Evolutionary conservation across 768 basidiomycete genomes (phyloP).

Genomic region (Fistulinella prunicolor): DNA sequence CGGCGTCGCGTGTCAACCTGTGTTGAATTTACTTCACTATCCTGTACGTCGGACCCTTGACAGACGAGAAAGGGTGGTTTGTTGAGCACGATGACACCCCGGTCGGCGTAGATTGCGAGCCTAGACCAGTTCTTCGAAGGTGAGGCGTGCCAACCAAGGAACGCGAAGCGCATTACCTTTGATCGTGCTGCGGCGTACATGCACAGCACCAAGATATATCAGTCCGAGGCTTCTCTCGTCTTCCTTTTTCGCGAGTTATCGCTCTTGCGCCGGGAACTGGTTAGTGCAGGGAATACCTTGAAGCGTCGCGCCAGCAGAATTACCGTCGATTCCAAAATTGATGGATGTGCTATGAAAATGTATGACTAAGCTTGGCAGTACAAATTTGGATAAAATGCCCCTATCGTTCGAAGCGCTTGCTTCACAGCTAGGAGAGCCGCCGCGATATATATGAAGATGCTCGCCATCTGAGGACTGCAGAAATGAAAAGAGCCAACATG

Average conservation of each 20-base stretch:
- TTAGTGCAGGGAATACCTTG: not conserved
- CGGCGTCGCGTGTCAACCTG: slow-evolving; percentile 1
- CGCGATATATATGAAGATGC: too few species aligned
- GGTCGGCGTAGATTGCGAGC: slow-evolving; percentile 50
- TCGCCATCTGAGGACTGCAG: too few species aligned
- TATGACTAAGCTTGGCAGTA: slow-evolving; percentile 11
- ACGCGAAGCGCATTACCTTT: slow-evolving; percentile 17
- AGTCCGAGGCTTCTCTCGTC: not conserved
- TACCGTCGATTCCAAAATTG: too few species aligned
- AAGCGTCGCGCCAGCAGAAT: too few species aligned
- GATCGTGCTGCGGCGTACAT: slow-evolving; percentile 21
- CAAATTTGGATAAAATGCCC: not conserved
- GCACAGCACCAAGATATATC: not conserved
- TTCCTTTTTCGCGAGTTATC: too few species aligned
- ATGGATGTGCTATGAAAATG: too few species aligned
- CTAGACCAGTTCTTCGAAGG: slow-evolving; percentile 31
- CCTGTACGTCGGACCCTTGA: slow-evolving; percentile 38
- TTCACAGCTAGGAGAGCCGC: too few species aligned
- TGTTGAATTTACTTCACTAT: slow-evolving; percentile 18
- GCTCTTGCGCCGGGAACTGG: too few species aligned
- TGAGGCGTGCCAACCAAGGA: not conserved
- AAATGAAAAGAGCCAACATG: too few species aligned
- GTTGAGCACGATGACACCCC: slow-evolving; percentile 51
- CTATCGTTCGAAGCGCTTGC: too few species aligned
- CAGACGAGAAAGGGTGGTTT: slow-evolving; percentile 60